Evolutionary conservation across 2,329 filamentous ascomycete genomes (phyloP), one percentile per base, ranked within the genome.

Genomic region (Neofusicoccum laricinum): DNA sequence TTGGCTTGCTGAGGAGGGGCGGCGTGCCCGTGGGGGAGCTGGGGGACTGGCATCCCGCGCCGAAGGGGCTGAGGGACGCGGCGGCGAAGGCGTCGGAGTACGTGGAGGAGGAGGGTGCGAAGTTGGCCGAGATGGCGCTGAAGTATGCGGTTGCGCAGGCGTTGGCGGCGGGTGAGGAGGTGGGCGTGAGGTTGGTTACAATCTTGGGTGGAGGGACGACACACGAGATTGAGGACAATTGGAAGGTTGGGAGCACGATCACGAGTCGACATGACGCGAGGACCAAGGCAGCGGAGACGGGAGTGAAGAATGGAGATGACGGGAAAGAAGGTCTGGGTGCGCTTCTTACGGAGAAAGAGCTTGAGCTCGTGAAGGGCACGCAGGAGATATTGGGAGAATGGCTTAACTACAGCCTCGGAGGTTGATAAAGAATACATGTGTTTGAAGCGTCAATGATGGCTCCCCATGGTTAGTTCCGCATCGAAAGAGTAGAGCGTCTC

Each of bases 1-100:
- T 99, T 94, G 94, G 95, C 2, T 79, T 98, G 53, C 79, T 98
- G 64, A 89, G 94, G 8, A 86, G 88, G 1, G 83, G 86, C 14
- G 94, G 93, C 14, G 90, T 95, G 19, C 91, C 93, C 6, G 84
- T 90, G 7, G 92, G 92, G 0, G 89, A 88, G 7, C 87, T 91
- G 81, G 90, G 90, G 0, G 86, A 90, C 69, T 98, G 93, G 85
- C 95, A 99, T 76, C 95, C 95, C 0, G 61, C 62, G 19, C 62
- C 62, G 14, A 34, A 30, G 45, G 51, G 15, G 11, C 21, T 64
- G 11, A 46, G 62, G 32, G 62, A 58, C 30, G 45, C 32, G 8
- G 50, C 51, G 34, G 51, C 50, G 12, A 34, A 40, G 21, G 62
- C 62, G 19, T 48, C 62, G 36, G 62, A 49, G 14, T 58, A 17